These are phyloP conservation scores for Trichophyton verrucosum DNA, from an alignment of 2,329 filamentous ascomycete species.

Conservation along the genomic window DNA sequence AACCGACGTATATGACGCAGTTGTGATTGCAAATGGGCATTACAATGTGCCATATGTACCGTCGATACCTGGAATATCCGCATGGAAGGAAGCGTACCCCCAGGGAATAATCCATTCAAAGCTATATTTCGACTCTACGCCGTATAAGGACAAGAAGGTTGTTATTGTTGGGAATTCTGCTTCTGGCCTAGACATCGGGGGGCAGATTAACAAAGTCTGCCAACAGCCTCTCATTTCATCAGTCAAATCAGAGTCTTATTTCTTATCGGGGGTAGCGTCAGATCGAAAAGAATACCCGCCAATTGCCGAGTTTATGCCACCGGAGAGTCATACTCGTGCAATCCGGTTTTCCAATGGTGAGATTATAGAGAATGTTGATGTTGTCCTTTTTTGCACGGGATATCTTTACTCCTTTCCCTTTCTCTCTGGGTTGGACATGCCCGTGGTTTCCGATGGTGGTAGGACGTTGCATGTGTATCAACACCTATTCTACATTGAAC, in stretches of 20 bases:
- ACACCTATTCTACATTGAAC: slow-evolving; percentile 62
- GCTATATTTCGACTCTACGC: slow-evolving; percentile 55
- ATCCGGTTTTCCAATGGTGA: slow-evolving; percentile 56
- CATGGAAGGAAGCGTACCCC: slow-evolving; percentile 49
- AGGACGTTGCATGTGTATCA: slow-evolving; percentile 62
- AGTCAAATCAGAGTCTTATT: slow-evolving; percentile 40
- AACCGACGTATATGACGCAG: slow-evolving; percentile 53
- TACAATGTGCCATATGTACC: slow-evolving; percentile 60
- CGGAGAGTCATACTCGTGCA: slow-evolving; percentile 40
- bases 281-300: slow-evolving; percentile 47
- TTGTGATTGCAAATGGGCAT: slow-evolving; percentile 64
- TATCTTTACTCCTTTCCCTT: slow-evolving; percentile 82
- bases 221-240: slow-evolving; percentile 52
- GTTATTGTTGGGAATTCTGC: slow-evolving; percentile 74
- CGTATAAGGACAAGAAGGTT: slow-evolving; percentile 58
- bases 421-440: slow-evolving; percentile 37
- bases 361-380: slow-evolving; percentile 56
- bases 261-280: slow-evolving; percentile 28
- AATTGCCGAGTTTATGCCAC: slow-evolving; percentile 44
- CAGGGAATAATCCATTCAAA: slow-evolving; percentile 62
- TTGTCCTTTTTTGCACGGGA: slow-evolving; percentile 75
- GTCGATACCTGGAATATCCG: slow-evolving; percentile 44
- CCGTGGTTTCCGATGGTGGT: slow-evolving; percentile 55
- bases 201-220: slow-evolving; percentile 56
- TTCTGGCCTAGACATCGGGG: slow-evolving; percentile 70